phyloP scores from a whole-genome alignment of 352 stramenopile genomes.

The Phytopythium delawarense region DNA sequence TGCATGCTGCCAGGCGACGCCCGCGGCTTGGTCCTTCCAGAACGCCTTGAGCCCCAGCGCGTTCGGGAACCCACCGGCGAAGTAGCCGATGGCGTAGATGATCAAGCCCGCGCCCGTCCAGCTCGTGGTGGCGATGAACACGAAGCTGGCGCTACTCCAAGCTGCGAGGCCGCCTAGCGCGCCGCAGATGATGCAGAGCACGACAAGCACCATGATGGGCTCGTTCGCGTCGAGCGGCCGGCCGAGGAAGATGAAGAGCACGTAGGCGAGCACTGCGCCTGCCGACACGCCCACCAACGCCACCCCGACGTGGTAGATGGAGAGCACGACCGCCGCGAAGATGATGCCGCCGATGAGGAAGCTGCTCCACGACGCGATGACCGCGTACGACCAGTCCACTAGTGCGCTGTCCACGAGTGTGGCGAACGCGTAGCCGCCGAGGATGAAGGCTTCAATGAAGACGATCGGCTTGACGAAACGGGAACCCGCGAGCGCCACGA shows the following conservation, averaged over 20 bases:
- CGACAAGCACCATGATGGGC: slow-evolving; percentile 5
- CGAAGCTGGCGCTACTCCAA: not conserved
- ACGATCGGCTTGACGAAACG: slow-evolving; percentile 4
- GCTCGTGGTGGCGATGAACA: slow-evolving; percentile 5
- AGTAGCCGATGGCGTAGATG: slow-evolving; percentile 4
- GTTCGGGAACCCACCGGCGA: slow-evolving; percentile 5
- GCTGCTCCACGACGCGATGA: slow-evolving; percentile 1
- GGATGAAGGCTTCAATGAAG: slow-evolving; percentile 5
- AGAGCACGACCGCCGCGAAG: not conserved
- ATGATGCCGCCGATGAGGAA: slow-evolving; percentile 7
- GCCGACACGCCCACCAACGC: not conserved
- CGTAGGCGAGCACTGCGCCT: slow-evolving; percentile 1
- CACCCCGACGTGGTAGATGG: not conserved
- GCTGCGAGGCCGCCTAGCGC: not conserved
- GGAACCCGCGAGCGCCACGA: not conserved
- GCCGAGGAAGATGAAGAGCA: slow-evolving; percentile 6
- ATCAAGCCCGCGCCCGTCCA: slow-evolving; percentile 2
- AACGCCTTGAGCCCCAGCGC: not conserved
- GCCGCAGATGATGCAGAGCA: slow-evolving; percentile 1
- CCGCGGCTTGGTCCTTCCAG: not conserved
- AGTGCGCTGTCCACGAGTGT: slow-evolving; percentile 6
- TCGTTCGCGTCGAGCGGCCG: not conserved
- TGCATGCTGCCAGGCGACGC: not conserved
- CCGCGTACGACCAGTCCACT: slow-evolving; percentile 1
- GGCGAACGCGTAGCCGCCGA: slow-evolving; percentile 7